These are phyloP conservation scores for Zygoascus tannicola DNA, from an alignment of 805 yeast species.

Conservation along the genomic window DNA sequence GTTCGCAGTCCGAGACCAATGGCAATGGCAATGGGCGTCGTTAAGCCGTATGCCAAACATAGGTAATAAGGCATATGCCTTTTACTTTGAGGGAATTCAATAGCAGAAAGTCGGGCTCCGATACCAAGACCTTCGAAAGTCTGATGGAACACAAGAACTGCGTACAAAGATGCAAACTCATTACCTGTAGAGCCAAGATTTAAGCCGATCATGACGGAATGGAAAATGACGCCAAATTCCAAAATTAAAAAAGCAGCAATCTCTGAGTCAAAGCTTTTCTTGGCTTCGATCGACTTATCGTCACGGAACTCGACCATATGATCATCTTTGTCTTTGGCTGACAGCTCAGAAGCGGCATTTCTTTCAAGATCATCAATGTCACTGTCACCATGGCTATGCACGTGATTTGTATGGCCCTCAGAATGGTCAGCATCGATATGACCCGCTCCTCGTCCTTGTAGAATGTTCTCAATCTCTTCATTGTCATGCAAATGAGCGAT, in stretches of 20 bases:
- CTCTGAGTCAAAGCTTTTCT: conserved; percentile 24
- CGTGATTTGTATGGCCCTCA: background rate
- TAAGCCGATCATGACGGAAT: conserved; percentile 66
- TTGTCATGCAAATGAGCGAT: conserved; percentile 20
- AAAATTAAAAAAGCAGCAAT: conserved; percentile 43
- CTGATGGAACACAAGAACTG: conserved; percentile 66
- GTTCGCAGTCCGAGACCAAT: conserved; percentile 63
- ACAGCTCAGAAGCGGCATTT: too few species aligned
- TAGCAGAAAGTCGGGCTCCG: conserved; percentile 58
- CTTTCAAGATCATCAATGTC: background rate
- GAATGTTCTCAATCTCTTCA: conserved; percentile 15
- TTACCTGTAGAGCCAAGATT: conserved; percentile 56
- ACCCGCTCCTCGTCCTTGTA: conserved; percentile 3
- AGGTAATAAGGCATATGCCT: conserved; percentile 45
- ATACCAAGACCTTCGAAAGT: conserved; percentile 73
- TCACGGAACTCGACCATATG: conserved; percentile 5
- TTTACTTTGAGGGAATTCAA: conserved; percentile 42
- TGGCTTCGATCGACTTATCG: conserved; percentile 7
- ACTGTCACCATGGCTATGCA: background rate
- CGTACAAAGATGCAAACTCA: conserved; percentile 53
- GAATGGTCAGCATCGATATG: conserved; percentile 26
- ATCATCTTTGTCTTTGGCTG: background rate
- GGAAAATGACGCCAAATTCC: conserved; percentile 68
- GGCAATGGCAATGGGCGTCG: conserved; percentile 66
- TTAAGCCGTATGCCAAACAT: conserved; percentile 43